Percentiles rank a stretch among this genome's conserved stretches.
These are phyloP conservation scores for Apiotrichum gracile DNA, from an alignment of 1,284 basidiomycete genomes.

Conservation along the genomic window DNA sequence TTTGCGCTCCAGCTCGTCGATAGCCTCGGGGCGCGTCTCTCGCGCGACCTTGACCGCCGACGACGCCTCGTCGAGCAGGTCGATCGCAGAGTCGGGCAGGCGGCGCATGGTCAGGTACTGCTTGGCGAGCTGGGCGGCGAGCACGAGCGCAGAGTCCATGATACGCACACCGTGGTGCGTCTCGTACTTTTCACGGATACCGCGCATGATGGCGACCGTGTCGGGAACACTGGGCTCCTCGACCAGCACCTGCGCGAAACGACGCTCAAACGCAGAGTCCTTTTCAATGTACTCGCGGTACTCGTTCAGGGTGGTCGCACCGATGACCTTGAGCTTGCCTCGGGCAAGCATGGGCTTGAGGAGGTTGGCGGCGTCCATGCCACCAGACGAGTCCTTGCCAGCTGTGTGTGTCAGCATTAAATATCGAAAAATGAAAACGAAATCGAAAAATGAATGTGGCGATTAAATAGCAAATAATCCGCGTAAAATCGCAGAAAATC, in stretches of 20 bases:
- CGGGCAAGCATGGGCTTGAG: constrained; percentile 86
- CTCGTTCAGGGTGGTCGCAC: constrained; percentile 88
- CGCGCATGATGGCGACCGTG: constrained; percentile 82
- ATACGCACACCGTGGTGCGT: constrained; percentile 84
- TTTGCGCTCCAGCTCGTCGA: constrained; percentile 87
- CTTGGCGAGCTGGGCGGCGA: constrained; percentile 86
- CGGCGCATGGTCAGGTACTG: constrained; percentile 84
- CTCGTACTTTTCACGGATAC: constrained; percentile 72
- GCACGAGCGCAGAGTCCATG: constrained; percentile 80
- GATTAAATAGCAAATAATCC: too few relatives aligned
- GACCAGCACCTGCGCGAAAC: constrained; percentile 90
- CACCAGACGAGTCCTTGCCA: constrained; percentile 41
- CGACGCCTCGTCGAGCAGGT: constrained; percentile 83
- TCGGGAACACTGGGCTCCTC: constrained; percentile 87
- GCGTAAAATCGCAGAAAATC: too few relatives aligned
- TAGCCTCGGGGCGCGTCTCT: constrained; percentile 89
- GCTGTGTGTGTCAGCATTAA: constrained; percentile 14
- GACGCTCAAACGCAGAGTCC: constrained; percentile 85
- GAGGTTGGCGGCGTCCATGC: constrained; percentile 64
- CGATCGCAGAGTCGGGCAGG: constrained; percentile 85
- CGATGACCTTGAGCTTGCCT: constrained; percentile 83
- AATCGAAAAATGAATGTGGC: too few relatives aligned
- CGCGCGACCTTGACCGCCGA: constrained; percentile 77
- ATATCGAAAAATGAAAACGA: too few relatives aligned
- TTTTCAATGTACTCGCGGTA: constrained; percentile 96